Base-by-base conservation (phyloP, 768 basidiomycete species). In the Serendipita indica region DNA sequence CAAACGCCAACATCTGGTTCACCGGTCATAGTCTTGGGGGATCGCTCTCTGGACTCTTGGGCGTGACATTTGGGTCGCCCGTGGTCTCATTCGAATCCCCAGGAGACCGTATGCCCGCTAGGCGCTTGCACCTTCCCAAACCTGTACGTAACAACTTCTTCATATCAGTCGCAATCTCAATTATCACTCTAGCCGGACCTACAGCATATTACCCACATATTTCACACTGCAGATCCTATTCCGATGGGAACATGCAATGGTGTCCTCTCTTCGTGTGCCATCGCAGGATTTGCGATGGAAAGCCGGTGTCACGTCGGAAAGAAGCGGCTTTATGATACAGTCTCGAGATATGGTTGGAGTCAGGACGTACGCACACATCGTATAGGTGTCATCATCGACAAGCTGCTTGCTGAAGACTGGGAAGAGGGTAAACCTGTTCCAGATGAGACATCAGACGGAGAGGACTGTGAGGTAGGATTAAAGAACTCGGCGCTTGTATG, bases 171-270 rank as follows among this genome's bases (percentile, higher is more conserved):
- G 1, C 43, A 43, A 39, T 16, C 49, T 25, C 22, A 30, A 4
- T 3, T 13, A 22, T 57, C 30, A 18, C 14, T 39, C 14, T 63
- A 86, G 84, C 85, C 83, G 0, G 81, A 83, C 1, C 75, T 75
- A 0, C 79, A 82, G 2, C 86, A 88, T 62, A 74, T 94, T 39
- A 91, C 85, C 0, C 90, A 97, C 65, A 75, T 97, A 5, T 94
- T 87, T 65, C 86, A 97, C 67, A 97, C 86, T 0, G 93, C 85
- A 20, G 94, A 98, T 74, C 93, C 93, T 0, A 88, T 97, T 33
- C 79, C 93, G 2, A 86, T 87, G 79, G 88, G 87, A 1, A 76
- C 76, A 0, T 92, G 89, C 65, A 91, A 74, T 12, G 90, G 89
- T 12, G 73, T 86, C 0, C 73, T 77, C 6, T 92, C 86, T 0